Evolutionary conservation across 768 basidiomycete species (phyloP), one percentile per base, ranked within the genome.

Genomic region (Macrolepiota albuminosa): DNA sequence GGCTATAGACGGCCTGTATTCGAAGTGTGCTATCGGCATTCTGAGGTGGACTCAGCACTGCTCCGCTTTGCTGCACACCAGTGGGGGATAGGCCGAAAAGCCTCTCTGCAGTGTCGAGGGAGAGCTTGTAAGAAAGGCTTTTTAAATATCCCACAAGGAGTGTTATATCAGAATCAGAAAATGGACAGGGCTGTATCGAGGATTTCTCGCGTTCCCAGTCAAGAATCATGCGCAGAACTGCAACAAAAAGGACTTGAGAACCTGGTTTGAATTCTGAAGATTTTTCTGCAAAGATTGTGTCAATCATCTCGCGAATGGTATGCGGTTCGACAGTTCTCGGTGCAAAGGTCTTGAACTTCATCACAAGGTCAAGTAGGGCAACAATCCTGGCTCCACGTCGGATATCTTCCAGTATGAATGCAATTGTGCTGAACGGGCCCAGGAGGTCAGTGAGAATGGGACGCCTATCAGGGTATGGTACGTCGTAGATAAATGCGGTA

Each of bases 371-470:
- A 6, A 59, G 50, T 2, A 59, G 43, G 13, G 58, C 4, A 16
- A 48, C 45, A 2, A 59, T 39, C 34, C 43, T 21, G 5, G 51
- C 58, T 9, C 51, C 43, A 33, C 54, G 45, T n/a, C 21, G 26
- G 16, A 59, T 46, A 29, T 59, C 58, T 47, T 59, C 43, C 16
- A 59, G 29, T 13, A 59, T 46, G 8, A 59, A 59, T 24, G 51
- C 58, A 13, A 59, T 8, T 1, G 58, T 53, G 9, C 50, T 45
- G 24, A 59, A 59, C 0, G 58, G 58, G 4, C 58, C 52, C 9
- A 59, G 36, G 36, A 46, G 43, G 16, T 54, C 58, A 4, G 51
- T 46, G 39, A 59, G 58, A 16, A 59, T 51, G 21, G 58, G 58
- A 9, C 40, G 34, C 14, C 13, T 21, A 10, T 14, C 43, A n/a